Conservation (phyloP, 768 basidiomycete species). For the Termitomyces titanicus region DNA sequence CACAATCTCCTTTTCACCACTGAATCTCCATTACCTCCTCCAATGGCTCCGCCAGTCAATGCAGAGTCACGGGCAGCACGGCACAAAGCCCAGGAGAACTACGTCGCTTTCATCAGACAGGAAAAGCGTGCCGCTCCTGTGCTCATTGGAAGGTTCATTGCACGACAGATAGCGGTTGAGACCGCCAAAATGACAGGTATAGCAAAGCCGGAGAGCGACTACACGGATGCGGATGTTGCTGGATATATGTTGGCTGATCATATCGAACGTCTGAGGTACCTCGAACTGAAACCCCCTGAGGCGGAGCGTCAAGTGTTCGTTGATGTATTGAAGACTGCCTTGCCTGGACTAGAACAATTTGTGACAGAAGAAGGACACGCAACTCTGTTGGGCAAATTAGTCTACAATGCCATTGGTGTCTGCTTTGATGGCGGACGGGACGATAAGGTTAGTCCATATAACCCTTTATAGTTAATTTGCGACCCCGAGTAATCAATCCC, state of each 20-base stretch:
- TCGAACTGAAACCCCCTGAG: constrained; percentile 47
- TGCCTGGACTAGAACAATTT: constrained; percentile 73
- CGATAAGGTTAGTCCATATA: constrained; percentile 51
- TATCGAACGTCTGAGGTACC: constrained; percentile 67
- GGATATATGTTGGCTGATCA: constrained; percentile 73
- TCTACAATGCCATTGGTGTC: constrained; percentile 77
- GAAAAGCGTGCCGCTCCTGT: constrained; percentile 42
- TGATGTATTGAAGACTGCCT: constrained; percentile 52
- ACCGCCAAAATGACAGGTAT: constrained; percentile 46
- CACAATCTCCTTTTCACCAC: constrained; percentile 70
- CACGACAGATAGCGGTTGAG: constrained; percentile 65
- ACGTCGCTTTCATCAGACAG: constrained; percentile 52
- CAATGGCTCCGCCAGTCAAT: constrained; percentile 27
- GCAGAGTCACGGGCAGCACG: constrained; percentile 40
- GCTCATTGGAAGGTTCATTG: constrained; percentile 70
- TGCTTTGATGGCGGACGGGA: constrained; percentile 62
- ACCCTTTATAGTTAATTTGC: background rate
- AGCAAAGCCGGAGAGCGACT: constrained; percentile 30
- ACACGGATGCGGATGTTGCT: constrained; percentile 41
- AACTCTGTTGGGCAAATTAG: constrained; percentile 63
- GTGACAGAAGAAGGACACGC: constrained; percentile 61
- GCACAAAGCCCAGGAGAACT: constrained; percentile 54
- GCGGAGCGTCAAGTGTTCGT: constrained; percentile 50
- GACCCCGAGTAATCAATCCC: background rate
- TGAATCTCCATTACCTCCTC: constrained; percentile 55